phyloP scores from a whole-genome alignment of 805 yeast species.

The Hagleromyces aurorensis region DNA sequence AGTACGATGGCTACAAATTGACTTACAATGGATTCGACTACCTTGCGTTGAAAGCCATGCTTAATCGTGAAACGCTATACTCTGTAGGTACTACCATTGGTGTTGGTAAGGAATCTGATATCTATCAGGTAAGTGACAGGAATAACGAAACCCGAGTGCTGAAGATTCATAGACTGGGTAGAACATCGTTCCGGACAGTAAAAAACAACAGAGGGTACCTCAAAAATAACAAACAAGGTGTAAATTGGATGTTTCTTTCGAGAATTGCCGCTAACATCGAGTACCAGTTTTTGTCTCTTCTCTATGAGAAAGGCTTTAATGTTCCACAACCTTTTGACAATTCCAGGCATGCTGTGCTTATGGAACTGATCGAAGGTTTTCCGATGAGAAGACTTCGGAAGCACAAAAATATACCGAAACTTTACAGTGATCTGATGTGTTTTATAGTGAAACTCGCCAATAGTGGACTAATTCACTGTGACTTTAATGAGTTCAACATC shows the following conservation, averaged over 20 bases:
- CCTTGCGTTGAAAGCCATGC: constrained; percentile 78
- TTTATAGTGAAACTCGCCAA: constrained; percentile 79
- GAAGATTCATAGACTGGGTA: constrained; percentile 88
- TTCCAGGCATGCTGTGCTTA: constrained; percentile 85
- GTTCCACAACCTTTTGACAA: constrained; percentile 88
- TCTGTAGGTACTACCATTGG: constrained; percentile 86
- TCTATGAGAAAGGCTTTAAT: constrained; percentile 65
- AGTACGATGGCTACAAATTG: constrained; percentile 88
- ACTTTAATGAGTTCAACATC: constrained; percentile 93
- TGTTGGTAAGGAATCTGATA: constrained; percentile 96
- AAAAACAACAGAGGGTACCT: constrained; percentile 91
- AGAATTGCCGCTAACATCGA: constrained; percentile 89
- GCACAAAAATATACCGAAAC: constrained; percentile 57
- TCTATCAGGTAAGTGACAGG: constrained; percentile 69
- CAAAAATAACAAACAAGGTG: constrained; percentile 53
- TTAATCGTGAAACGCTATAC: constrained; percentile 62
- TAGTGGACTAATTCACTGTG: constrained; percentile 93
- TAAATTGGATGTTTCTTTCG: constrained; percentile 89
- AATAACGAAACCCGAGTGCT: constrained; percentile 63
- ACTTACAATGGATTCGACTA: constrained; percentile 90
- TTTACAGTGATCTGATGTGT: constrained; percentile 80
- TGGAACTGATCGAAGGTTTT: constrained; percentile 86
- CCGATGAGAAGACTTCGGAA: constrained; percentile 79
- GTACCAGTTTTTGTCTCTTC: constrained; percentile 74
- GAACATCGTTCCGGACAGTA: constrained; percentile 87